These are phyloP conservation scores for Neurospora crassa DNA, from an alignment of 2,329 filamentous ascomycete species.

Conservation along the genomic window DNA sequence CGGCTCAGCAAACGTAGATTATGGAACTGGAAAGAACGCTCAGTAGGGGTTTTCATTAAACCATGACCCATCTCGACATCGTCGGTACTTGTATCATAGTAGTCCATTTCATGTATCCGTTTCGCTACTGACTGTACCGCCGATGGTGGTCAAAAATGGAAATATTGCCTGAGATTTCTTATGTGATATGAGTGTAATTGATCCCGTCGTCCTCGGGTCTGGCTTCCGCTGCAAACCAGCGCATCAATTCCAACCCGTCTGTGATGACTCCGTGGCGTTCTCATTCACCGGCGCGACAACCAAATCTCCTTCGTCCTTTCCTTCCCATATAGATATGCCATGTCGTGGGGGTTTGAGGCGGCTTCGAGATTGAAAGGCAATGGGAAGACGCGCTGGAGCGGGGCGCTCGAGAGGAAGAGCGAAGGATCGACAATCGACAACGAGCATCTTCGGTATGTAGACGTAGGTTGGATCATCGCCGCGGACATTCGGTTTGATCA, in stretches of 20 bases:
- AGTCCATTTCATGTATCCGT: no score
- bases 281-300: not conserved
- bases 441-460: not conserved
- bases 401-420: not conserved
- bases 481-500: not conserved
- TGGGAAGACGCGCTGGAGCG: not conserved
- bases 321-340: not conserved
- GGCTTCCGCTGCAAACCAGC: not conserved
- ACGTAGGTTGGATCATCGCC: not conserved
- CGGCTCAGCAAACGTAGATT: not conserved
- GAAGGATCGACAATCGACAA: not conserved
- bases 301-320: not conserved
- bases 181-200: not conserved
- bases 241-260: no score
- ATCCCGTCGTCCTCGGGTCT: not conserved
- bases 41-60: not conserved
- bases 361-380: not conserved
- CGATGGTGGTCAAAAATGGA: no score
- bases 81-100: not conserved
- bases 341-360: not conserved
- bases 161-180: not conserved
- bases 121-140: no score
- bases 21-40: not conserved
- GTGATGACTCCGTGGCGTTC: no score
- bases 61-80: not conserved